Conservation (phyloP, 257 asterid genomes). For the Salvia rosmarinus region DNA sequence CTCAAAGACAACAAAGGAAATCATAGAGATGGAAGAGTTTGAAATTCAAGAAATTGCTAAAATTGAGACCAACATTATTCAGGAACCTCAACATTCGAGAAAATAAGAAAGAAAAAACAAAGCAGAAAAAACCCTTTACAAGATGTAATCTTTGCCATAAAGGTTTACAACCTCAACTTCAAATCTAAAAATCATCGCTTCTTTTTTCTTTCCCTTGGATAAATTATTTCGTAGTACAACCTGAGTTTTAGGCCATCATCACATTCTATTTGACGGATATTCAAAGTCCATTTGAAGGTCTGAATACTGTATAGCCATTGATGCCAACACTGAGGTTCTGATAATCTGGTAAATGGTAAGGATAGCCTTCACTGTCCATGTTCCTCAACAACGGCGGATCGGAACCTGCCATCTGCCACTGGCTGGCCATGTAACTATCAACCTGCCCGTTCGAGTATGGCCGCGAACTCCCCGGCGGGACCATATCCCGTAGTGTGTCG, state of each 20-base stretch:
- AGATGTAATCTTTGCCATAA: constrained; percentile 32
- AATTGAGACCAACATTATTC: constrained; percentile 33
- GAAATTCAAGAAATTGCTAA: constrained; percentile 19
- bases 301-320: constrained; percentile 63
- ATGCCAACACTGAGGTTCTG: constrained; percentile 49
- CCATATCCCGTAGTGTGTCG: constrained; percentile 54
- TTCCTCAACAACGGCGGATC: constrained; percentile 51
- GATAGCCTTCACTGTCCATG: constrained; percentile 53
- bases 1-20: neutral
- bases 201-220: constrained; percentile 17
- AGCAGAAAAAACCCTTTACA: constrained; percentile 37
- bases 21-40: neutral
- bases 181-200: constrained; percentile 34
- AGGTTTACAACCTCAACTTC: constrained; percentile 40
- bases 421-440: constrained; percentile 54
- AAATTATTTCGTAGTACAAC: constrained; percentile 34
- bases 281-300: constrained; percentile 75
- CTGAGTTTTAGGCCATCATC: constrained; percentile 14
- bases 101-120: neutral
- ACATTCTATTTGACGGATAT: neutral
- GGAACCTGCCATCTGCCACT: constrained; percentile 74
- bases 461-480: constrained; percentile 45
- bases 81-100: constrained; percentile 31
- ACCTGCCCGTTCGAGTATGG: constrained; percentile 59
- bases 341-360: constrained; percentile 62